A percentile compares a stretch with the other conserved stretches of the same genome.
These are phyloP conservation scores for Echinosophora koreensis DNA, from an alignment of 306 rosid species.

Conservation along the genomic window DNA sequence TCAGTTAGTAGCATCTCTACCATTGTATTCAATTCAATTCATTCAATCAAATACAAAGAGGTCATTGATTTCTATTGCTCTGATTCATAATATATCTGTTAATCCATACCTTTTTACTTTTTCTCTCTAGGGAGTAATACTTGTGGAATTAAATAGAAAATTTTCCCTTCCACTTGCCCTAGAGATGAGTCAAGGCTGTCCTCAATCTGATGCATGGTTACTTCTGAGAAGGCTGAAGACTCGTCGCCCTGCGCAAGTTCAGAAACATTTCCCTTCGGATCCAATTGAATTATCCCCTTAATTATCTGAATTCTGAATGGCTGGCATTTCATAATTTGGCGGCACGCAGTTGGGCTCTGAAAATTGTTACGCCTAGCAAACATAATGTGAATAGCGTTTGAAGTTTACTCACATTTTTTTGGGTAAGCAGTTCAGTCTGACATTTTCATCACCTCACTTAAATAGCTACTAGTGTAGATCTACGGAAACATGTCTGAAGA, in stretches of 20 bases:
- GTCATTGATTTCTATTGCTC: too few species aligned
- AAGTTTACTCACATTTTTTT: too few species aligned
- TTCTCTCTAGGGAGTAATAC: slow-evolving; percentile 75
- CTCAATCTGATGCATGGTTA: slow-evolving; percentile 73
- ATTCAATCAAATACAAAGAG: too few species aligned
- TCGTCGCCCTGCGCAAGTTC: slow-evolving; percentile 45
- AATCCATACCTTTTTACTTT: slow-evolving; percentile 27
- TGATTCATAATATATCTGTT: not conserved
- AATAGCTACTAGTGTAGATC: not conserved
- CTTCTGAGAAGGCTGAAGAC: slow-evolving; percentile 78
- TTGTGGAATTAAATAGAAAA: slow-evolving; percentile 64
- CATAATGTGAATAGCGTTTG: not conserved
- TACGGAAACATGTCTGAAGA: not conserved
- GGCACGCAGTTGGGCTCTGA: slow-evolving; percentile 29
- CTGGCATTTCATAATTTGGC: slow-evolving; percentile 13
- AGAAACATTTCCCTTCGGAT: slow-evolving; percentile 32
- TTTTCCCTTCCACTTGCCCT: slow-evolving; percentile 69
- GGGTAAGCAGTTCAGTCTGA: not conserved
- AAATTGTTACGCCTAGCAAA: slow-evolving; percentile 28
- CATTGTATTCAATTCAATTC: too few species aligned
- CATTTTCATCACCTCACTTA: not conserved
- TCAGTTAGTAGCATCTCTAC: too few species aligned
- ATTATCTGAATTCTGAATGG: slow-evolving; percentile 35
- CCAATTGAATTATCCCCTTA: slow-evolving; percentile 71
- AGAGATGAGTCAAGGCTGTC: slow-evolving; percentile 85